A percentile compares a stretch with the other conserved stretches of the same genome.
Conservation (phyloP, 2,329 filamentous ascomycete genomes). For the Penicillium rolfsii region DNA sequence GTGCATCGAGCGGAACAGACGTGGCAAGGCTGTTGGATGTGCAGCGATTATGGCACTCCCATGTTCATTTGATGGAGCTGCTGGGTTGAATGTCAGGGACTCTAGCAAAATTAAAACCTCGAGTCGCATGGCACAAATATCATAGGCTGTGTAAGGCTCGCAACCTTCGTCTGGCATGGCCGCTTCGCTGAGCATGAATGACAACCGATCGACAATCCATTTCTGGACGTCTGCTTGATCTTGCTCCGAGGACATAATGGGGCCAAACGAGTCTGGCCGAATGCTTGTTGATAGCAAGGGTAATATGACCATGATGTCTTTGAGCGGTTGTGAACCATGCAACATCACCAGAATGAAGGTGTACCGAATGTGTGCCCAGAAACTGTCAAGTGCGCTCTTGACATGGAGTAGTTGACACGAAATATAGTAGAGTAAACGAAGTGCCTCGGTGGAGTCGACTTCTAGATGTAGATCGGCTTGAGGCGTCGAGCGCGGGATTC, state of each 20-base stretch:
- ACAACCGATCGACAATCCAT: conserved; percentile 60
- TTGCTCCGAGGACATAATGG: conserved; percentile 49
- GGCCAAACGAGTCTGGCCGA: conserved; percentile 57
- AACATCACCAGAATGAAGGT: conserved; percentile 64
- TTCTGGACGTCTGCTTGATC: conserved; percentile 48
- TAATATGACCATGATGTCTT: conserved; percentile 59
- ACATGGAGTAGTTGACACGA: conserved; percentile 52
- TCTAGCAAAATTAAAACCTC: conserved; percentile 51
- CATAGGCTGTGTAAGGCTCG: conserved; percentile 41
- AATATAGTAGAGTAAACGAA: conserved; percentile 59
- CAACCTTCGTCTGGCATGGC: conserved; percentile 52
- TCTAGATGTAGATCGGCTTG: conserved; percentile 49
- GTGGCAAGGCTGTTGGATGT: conserved; percentile 71
- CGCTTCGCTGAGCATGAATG: conserved; percentile 60
- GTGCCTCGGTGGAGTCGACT: conserved; percentile 58
- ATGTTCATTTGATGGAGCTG: conserved; percentile 63
- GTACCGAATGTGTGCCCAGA: conserved; percentile 62
- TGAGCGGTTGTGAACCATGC: conserved; percentile 59
- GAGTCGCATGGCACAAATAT: conserved; percentile 49
- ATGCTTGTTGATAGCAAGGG: conserved; percentile 60
- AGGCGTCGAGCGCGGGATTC: conserved; percentile 45
- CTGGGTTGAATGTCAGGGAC: conserved; percentile 46
- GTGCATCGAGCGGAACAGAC: conserved; percentile 74
- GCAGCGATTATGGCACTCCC: conserved; percentile 66
- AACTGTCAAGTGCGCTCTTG: conserved; percentile 47